A percentile compares a stretch with the other conserved stretches of the same genome.
These are phyloP conservation scores for Sphaerulina musiva DNA, from an alignment of 2,329 filamentous ascomycete genomes.

Conservation along the genomic window DNA sequence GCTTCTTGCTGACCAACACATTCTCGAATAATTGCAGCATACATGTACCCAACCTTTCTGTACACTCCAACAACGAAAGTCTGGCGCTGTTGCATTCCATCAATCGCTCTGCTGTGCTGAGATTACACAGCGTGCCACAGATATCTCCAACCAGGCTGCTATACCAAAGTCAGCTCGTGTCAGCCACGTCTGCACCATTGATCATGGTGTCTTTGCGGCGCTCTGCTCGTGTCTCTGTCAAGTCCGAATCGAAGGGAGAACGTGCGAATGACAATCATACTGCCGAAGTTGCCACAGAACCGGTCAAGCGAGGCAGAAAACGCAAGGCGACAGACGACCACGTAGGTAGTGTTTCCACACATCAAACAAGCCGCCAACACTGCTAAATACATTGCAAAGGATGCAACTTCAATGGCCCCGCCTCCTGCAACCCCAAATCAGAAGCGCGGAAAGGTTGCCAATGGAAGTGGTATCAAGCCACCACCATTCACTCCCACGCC, in stretches of 20 bases:
- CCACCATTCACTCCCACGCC: constrained; percentile 46
- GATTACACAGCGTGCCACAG: not conserved
- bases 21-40: not conserved
- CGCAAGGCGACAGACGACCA: constrained; percentile 18
- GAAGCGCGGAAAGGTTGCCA: constrained; percentile 27
- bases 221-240: constrained; percentile 42
- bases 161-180: not conserved
- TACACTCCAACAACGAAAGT: not conserved
- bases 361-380: constrained; percentile 10
- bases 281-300: constrained; percentile 9
- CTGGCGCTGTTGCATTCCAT: constrained; percentile 2
- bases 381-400: constrained; percentile 7
- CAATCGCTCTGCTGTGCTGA: not conserved
- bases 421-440: constrained; percentile 29
- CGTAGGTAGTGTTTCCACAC: constrained; percentile 7
- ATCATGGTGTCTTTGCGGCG: constrained; percentile 48
- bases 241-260: not conserved
- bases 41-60: not conserved
- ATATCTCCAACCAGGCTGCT: not conserved
- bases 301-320: constrained; percentile 22
- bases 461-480: constrained; percentile 19
- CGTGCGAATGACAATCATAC: constrained; percentile 5
- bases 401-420: constrained; percentile 24
- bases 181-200: not conserved
- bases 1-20: not conserved